Conservation (phyloP, 1,284 basidiomycete genomes). For the Erythrobasidium hasegawianum region DNA sequence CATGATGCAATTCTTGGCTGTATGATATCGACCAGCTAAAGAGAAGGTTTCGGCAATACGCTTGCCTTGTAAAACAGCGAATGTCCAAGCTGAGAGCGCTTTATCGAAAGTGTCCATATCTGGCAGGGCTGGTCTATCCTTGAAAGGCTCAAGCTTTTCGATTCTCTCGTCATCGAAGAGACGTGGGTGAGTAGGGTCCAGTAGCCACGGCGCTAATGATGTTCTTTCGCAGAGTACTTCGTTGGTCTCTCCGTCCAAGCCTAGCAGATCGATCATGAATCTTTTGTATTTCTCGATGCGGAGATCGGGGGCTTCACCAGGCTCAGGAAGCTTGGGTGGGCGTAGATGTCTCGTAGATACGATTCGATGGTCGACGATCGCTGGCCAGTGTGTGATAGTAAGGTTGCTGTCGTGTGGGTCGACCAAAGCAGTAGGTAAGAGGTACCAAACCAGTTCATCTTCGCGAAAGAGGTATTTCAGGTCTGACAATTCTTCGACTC, state of each 20-base stretch:
- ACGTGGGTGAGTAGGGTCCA: constrained; percentile 1
- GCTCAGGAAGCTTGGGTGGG: background rate
- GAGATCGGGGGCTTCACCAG: background rate
- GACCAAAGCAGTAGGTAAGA: background rate
- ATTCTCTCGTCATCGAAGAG: constrained; percentile 5
- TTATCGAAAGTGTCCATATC: background rate
- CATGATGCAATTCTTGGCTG: background rate
- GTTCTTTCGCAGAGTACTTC: background rate
- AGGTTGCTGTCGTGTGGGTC: constrained; percentile 1
- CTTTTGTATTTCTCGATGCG: constrained; percentile 11
- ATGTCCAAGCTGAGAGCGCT: background rate
- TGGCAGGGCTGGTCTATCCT: background rate
- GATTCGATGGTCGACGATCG: background rate
- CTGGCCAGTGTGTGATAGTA: constrained; percentile 25
- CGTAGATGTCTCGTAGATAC: background rate
- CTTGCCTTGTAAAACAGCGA: background rate
- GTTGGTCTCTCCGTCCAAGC: constrained; percentile 7
- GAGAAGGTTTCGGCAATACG: background rate
- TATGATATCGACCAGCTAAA: background rate
- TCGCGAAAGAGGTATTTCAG: constrained; percentile 17
- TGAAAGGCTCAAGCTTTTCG: background rate
- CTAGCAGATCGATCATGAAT: constrained; percentile 1
- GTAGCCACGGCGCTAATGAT: background rate
- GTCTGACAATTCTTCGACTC: constrained; percentile 19
- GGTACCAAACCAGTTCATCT: constrained; percentile 22